Percentiles rank a stretch among this genome's conserved stretches.
Evolutionary conservation across 169 alveolate species (phyloP).

Genomic region (Miamiensis avidus): DNA sequence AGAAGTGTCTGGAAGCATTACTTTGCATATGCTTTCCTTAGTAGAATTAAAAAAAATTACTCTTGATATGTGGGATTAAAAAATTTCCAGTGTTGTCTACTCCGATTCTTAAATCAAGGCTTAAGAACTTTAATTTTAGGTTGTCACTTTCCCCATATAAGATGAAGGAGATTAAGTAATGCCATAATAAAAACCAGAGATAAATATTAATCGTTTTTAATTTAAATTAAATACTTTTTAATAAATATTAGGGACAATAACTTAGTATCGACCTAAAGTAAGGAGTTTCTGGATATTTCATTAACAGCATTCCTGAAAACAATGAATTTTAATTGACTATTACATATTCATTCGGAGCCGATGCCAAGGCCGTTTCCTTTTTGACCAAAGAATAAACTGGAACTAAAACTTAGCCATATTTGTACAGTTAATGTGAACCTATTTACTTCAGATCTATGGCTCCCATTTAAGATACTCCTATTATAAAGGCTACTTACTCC

Average conservation of each 20-base stretch:
- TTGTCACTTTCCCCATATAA: background rate
- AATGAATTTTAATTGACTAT: too few relatives aligned
- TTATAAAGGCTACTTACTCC: slow-evolving; percentile 62
- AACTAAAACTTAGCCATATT: background rate
- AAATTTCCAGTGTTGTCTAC: background rate
- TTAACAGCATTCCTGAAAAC: too few relatives aligned
- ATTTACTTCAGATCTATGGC: slow-evolving; percentile 76
- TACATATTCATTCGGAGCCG: background rate
- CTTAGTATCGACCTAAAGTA: background rate
- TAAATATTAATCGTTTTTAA: too few relatives aligned
- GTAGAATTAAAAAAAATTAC: too few relatives aligned
- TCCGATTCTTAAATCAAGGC: background rate
- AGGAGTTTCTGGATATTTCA: background rate
- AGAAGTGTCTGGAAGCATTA: background rate
- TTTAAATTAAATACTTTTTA: too few relatives aligned
- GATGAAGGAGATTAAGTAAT: background rate
- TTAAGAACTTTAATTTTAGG: too few relatives aligned
- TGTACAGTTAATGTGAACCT: slow-evolving; percentile 62
- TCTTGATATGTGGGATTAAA: background rate
- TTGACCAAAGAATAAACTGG: background rate
- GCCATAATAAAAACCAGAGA: too few relatives aligned
- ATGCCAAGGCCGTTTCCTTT: background rate
- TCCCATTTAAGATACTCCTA: slow-evolving; percentile 85
- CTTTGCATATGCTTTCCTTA: background rate
- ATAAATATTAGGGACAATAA: background rate